A percentile compares a stretch with the other conserved stretches of the same genome.
These are phyloP conservation scores for Podila horticola DNA, from an alignment of 192 early-diverging fungal genomes.

Conservation along the genomic window DNA sequence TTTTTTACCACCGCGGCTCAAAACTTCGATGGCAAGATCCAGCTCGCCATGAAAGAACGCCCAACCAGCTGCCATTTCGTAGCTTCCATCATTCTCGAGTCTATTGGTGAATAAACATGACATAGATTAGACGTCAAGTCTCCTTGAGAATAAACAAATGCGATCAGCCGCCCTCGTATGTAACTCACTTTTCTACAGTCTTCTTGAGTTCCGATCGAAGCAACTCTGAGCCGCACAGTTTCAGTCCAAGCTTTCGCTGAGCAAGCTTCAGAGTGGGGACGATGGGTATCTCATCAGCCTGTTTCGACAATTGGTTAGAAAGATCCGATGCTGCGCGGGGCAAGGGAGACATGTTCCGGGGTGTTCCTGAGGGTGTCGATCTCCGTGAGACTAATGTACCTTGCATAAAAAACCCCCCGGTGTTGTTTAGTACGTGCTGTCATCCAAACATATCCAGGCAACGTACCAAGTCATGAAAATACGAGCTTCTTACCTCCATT, in stretches of 20 bases:
- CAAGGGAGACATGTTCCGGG: slow-evolving; percentile 41
- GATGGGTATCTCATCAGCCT: slow-evolving; percentile 54
- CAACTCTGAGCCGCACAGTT: slow-evolving; percentile 63
- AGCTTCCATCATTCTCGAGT: slow-evolving; percentile 74
- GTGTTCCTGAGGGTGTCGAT: slow-evolving; percentile 53
- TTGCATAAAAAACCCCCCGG: not conserved
- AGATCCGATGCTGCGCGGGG: slow-evolving; percentile 33
- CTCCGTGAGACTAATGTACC: slow-evolving; percentile 20
- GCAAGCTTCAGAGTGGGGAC: slow-evolving; percentile 57
- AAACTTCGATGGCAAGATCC: slow-evolving; percentile 75
- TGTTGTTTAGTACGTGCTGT: too few relatives aligned
- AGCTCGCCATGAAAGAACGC: slow-evolving; percentile 87
- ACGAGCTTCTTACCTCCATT: slow-evolving; percentile 22
- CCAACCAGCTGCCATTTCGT: slow-evolving; percentile 88
- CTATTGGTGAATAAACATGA: slow-evolving; percentile 45
- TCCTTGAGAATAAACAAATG: slow-evolving; percentile 38
- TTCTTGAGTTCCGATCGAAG: slow-evolving; percentile 57
- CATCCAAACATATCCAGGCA: not conserved
- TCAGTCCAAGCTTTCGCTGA: slow-evolving; percentile 59
- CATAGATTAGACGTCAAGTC: not conserved
- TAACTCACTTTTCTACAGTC: slow-evolving; percentile 51
- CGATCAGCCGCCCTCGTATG: slow-evolving; percentile 5
- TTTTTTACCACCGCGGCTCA: slow-evolving; percentile 60
- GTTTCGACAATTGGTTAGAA: slow-evolving; percentile 29
- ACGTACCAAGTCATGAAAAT: slow-evolving; percentile 24